A percentile compares a stretch with the other conserved stretches of the same genome.
These are phyloP conservation scores for Metschnikowia reukaufii DNA, from an alignment of 805 yeast genomes.

Conservation along the genomic window DNA sequence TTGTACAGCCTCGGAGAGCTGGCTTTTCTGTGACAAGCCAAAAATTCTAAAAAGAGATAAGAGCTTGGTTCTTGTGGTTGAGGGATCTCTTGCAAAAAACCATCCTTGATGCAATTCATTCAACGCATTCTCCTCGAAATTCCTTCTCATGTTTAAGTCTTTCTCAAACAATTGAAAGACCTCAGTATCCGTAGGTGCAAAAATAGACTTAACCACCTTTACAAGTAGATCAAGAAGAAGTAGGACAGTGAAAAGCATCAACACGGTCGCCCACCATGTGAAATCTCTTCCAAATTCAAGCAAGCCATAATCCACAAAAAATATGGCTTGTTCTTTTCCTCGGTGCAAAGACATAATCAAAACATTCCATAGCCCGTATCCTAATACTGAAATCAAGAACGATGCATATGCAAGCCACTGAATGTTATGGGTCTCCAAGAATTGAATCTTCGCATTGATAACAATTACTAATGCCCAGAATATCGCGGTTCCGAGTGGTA, in stretches of 20 bases:
- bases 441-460: slow-evolving; percentile 75
- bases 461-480: slow-evolving; percentile 72
- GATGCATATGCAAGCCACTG: slow-evolving; percentile 69
- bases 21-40: slow-evolving; percentile 17
- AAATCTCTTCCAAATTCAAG: slow-evolving; percentile 74
- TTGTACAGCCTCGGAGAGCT: slow-evolving; percentile 13
- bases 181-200: slow-evolving; percentile 74
- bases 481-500: slow-evolving; percentile 76
- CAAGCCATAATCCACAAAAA: slow-evolving; percentile 70
- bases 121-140: slow-evolving; percentile 71
- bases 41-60: slow-evolving; percentile 18
- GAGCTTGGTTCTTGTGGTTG: slow-evolving; percentile 21
- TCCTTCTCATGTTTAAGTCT: slow-evolving; percentile 60
- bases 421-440: slow-evolving; percentile 76
- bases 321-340: slow-evolving; percentile 54
- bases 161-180: slow-evolving; percentile 76
- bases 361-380: slow-evolving; percentile 84
- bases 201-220: slow-evolving; percentile 53
- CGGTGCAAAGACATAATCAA: slow-evolving; percentile 69
- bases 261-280: slow-evolving; percentile 83
- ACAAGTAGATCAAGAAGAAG: slow-evolving; percentile 64
- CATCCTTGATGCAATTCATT: slow-evolving; percentile 77
- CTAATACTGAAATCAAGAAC: slow-evolving; percentile 69
- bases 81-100: slow-evolving; percentile 58
- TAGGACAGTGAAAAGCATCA: slow-evolving; percentile 58